Conservation (phyloP, 208 protist genomes). For the Herpetomonas samuelpessoai region DNA sequence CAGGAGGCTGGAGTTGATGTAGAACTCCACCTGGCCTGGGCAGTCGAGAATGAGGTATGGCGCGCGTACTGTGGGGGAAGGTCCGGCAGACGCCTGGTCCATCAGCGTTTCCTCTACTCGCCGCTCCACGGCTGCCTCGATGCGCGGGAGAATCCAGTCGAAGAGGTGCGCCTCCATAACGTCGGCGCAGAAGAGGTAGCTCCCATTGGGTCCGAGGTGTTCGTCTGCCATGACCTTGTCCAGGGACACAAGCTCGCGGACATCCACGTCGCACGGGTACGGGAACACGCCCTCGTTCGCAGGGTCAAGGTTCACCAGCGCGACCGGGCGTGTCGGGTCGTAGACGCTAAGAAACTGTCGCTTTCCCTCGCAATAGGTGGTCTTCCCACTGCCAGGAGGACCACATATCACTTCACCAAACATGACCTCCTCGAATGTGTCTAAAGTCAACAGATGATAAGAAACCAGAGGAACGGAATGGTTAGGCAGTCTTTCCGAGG, state of each 20-base stretch:
- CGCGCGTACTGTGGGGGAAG: constrained; percentile 22
- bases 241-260: constrained; percentile 92
- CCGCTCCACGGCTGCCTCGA: constrained; percentile 53
- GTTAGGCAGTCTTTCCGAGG: background rate
- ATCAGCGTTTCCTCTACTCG: constrained; percentile 53
- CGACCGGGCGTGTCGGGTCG: constrained; percentile 78
- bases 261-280: constrained; percentile 93
- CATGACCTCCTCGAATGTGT: too few species aligned
- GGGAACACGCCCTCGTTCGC: constrained; percentile 96
- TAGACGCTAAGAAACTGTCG: constrained; percentile 93
- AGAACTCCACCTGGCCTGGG: constrained; percentile 99
- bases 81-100: constrained; percentile 1
- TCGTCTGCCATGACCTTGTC: constrained; percentile 91
- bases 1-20: constrained; percentile 93
- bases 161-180: constrained; percentile 88
- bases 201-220: constrained; percentile 97
- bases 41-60: constrained; percentile 97
- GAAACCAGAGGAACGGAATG: background rate
- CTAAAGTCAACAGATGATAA: background rate
- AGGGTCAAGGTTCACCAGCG: constrained; percentile 98
- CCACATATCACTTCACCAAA: constrained; percentile 97
- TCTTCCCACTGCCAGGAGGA: constrained; percentile 94
- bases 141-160: constrained; percentile 56
- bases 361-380: constrained; percentile 97
- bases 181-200: constrained; percentile 97